A percentile compares a stretch with the other conserved stretches of the same genome.
Evolutionary conservation across 768 basidiomycete genomes (phyloP).

Genomic region (Suillus ampliporus): DNA sequence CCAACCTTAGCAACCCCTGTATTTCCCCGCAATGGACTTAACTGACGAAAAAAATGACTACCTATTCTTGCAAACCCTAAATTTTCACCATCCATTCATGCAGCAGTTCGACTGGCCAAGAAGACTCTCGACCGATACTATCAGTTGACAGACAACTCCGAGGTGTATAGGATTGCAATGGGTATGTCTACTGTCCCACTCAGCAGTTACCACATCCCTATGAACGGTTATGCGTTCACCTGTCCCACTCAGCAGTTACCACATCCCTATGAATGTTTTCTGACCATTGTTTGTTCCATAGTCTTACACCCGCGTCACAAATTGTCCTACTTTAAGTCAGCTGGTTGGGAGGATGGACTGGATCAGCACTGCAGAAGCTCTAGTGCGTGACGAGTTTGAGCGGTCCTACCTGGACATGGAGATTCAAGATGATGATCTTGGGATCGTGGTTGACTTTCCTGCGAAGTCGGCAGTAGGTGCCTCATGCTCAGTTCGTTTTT

Average conservation of each 20-base stretch:
- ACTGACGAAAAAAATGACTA: constrained; percentile 28
- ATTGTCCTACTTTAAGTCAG: constrained; percentile 33
- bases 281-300: constrained; percentile 16
- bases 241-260: too few relatives aligned
- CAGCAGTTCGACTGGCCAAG: constrained; percentile 23
- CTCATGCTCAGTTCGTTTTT: not conserved
- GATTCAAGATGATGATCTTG: not conserved
- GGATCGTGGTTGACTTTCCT: not conserved
- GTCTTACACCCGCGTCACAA: constrained; percentile 38
- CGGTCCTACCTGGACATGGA: constrained; percentile 3
- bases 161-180: constrained; percentile 36
- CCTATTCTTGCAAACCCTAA: constrained; percentile 21
- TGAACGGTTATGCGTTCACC: not conserved
- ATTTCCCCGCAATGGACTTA: constrained; percentile 38
- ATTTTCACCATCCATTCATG: constrained; percentile 22
- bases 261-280: not conserved
- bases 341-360: constrained; percentile 31
- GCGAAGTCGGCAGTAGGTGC: constrained; percentile 8
- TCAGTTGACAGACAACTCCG: constrained; percentile 24
- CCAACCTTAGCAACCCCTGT: constrained; percentile 32
- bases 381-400: constrained; percentile 31
- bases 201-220: too few relatives aligned
- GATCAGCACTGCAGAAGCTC: constrained; percentile 30
- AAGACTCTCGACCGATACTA: constrained; percentile 34
- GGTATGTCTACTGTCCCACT: constrained; percentile 18